Base-by-base conservation (phyloP, 768 basidiomycete species). In the Daedalea quercina region DNA sequence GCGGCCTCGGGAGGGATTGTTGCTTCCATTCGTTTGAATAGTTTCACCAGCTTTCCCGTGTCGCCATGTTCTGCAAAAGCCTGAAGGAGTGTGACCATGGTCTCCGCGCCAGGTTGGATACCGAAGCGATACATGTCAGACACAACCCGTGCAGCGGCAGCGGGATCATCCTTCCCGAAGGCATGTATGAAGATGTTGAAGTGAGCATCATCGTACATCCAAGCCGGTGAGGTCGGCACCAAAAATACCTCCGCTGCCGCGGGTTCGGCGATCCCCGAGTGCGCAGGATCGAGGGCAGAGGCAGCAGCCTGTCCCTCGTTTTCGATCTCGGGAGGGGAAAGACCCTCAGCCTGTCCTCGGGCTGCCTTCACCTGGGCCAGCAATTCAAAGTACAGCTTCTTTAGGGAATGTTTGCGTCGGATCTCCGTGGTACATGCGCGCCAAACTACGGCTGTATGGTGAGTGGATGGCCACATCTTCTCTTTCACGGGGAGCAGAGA, bases 141-240 rank as follows among this genome's bases (percentile, higher is more conserved):
- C 35, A 86, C 47, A 19, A 84, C 69, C 20, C 58, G 54, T 0
- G 68, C 59, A 0, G 76, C 78, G 25, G 63, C 61, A 3, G 58
- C 44, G 0, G 73, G 61, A 1, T 71, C 68, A 25, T 54, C 57
- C 3, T 57, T 50, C 47, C 71, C 70, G 58, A 80, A 67, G 19
- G 63, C 63, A 33, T 67, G 63, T 37, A 85, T 64, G 61, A 86
- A 86, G 0, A 80, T 74, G 1, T 72, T 77, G 60, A 86, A 87
- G 55, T 71, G 69, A 33, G 66, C 59, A 28, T 63, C 57, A 55
- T 69, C 72, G 66, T 67, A 63, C 15, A 51, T 24, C 9, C 22
- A 31, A 2, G 53, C 46, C 3, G 58, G 53, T 8, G 57, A 44
- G 12, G 53, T 50, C 9, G 50, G 43, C 1, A 28, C 44, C n/a